Conservation (phyloP, 164 flowering plant genomes). For the Echeveria elegans region DNA sequence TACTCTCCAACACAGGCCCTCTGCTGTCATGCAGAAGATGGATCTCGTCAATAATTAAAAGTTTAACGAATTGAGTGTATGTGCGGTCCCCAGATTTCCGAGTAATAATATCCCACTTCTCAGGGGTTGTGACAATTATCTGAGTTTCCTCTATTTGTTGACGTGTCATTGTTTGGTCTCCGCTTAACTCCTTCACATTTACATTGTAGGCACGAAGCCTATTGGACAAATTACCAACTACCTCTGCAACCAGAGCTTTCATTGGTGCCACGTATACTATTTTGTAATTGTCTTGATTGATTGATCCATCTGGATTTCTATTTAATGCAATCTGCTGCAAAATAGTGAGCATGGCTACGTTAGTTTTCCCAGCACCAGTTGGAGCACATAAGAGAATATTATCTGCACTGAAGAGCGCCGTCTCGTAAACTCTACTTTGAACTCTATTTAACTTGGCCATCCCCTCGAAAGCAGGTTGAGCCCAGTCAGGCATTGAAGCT, state of each 20-base stretch:
- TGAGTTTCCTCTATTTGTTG: conserved; percentile 99
- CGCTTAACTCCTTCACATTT: conserved; percentile 82
- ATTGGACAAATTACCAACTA: conserved; percentile 76
- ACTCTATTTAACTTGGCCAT: conserved; percentile 84
- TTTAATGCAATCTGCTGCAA: conserved; percentile 75
- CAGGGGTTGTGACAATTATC: conserved; percentile 96
- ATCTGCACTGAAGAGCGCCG: conserved; percentile 74
- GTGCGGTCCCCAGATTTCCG: conserved; percentile 96
- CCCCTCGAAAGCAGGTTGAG: conserved; percentile 82
- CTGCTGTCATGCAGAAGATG: conserved; percentile 97
- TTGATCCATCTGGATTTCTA: conserved; percentile 57
- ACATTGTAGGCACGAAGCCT: conserved; percentile 67
- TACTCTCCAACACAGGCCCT: conserved; percentile 96
- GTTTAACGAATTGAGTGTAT: conserved; percentile 84
- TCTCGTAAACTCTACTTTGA: conserved; percentile 83
- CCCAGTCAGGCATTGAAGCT: conserved; percentile 89
- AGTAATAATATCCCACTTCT: conserved; percentile 99
- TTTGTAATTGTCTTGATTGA: conserved; percentile 59
- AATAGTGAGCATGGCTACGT: conserved; percentile 93
- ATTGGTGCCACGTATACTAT: conserved; percentile 97
- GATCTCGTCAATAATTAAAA: conserved; percentile 89
- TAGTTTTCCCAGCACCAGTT: conserved; percentile 96
- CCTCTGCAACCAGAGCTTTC: conserved; percentile 97
- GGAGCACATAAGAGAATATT: conserved; percentile 92
- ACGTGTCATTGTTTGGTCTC: conserved; percentile 80